Evolutionary conservation across 495 filamentous ascomycete genomes (phyloP).

Genomic region (Aspergillus panamensis): DNA sequence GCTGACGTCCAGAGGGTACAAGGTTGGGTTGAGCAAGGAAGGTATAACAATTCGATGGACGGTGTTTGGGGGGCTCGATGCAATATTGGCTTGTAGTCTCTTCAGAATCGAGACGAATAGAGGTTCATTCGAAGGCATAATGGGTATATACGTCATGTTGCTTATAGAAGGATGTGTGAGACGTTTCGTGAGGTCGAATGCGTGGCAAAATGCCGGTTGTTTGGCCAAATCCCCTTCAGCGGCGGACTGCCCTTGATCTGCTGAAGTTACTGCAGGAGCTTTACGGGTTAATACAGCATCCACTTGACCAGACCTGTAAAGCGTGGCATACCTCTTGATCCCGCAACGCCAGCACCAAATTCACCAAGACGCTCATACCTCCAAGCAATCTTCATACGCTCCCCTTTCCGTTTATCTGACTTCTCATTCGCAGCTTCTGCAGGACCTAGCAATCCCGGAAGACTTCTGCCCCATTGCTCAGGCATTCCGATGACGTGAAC

Average conservation of each 20-base stretch:
- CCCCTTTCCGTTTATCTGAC: constrained; percentile 43
- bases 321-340: constrained; percentile 49
- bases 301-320: constrained; percentile 1
- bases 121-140: constrained; percentile 49
- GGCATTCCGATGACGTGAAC: constrained; percentile 80
- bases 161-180: constrained; percentile 57
- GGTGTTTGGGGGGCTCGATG: constrained; percentile 50
- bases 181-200: constrained; percentile 86
- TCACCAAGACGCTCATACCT: constrained; percentile 84
- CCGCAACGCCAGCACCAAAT: constrained; percentile 49
- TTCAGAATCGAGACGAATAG: constrained; percentile 64
- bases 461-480: constrained; percentile 74
- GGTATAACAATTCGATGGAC: constrained; percentile 86
- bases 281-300: constrained; percentile 18
- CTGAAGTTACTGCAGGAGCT: constrained; percentile 27
- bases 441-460: constrained; percentile 67
- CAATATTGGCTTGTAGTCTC: constrained; percentile 55
- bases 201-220: constrained; percentile 68
- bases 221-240: constrained; percentile 21
- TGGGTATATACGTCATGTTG: constrained; percentile 56
- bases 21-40: constrained; percentile 72
- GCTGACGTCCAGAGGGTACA: constrained; percentile 67
- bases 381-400: constrained; percentile 99
- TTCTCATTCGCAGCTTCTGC: constrained; percentile 45
- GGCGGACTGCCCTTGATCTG: constrained; percentile 26